A percentile compares a stretch with the other conserved stretches of the same genome.
phyloP scores from a whole-genome alignment of 1,139 yeast species.

The Nakaseomyces glabratus region DNA sequence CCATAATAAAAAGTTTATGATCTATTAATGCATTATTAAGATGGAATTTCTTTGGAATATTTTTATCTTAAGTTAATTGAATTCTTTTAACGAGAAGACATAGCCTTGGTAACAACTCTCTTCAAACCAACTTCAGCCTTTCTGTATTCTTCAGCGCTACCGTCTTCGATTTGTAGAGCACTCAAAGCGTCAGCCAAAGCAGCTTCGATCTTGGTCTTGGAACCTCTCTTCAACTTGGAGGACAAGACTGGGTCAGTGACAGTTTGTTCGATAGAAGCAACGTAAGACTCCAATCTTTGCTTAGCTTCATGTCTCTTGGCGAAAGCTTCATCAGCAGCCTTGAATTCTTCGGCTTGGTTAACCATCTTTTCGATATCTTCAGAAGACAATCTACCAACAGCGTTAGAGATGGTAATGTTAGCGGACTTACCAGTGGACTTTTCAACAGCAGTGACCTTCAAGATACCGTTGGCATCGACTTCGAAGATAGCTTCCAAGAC shows the following conservation, averaged over 20 bases:
- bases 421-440: slow-evolving; percentile 99
- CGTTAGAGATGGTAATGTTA: slow-evolving; percentile 99
- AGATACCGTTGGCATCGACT: slow-evolving; percentile 99
- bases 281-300: slow-evolving; percentile 99
- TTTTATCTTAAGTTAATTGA: no score
- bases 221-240: slow-evolving; percentile 95
- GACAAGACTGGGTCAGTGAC: slow-evolving; percentile 98
- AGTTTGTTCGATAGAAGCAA: slow-evolving; percentile 92
- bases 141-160: slow-evolving; percentile 94
- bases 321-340: slow-evolving; percentile 98
- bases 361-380: slow-evolving; percentile 99
- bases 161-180: slow-evolving; percentile 94
- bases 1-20: no score
- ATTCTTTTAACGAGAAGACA: slow-evolving; percentile 81
- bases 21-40: no score
- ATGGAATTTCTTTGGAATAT: no score
- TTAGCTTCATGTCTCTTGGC: slow-evolving; percentile 99
- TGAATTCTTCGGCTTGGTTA: slow-evolving; percentile 97
- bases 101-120: slow-evolving; percentile 99
- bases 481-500: slow-evolving; percentile 98
- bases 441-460: slow-evolving; percentile 99
- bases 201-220: slow-evolving; percentile 96
- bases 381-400: slow-evolving; percentile 97
- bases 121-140: slow-evolving; percentile 98
- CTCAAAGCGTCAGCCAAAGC: slow-evolving; percentile 98